A percentile compares a stretch with the other conserved stretches of the same genome.
These are phyloP conservation scores for Arabidopsis suecica DNA, from an alignment of 345 rosid genomes.

Conservation along the genomic window DNA sequence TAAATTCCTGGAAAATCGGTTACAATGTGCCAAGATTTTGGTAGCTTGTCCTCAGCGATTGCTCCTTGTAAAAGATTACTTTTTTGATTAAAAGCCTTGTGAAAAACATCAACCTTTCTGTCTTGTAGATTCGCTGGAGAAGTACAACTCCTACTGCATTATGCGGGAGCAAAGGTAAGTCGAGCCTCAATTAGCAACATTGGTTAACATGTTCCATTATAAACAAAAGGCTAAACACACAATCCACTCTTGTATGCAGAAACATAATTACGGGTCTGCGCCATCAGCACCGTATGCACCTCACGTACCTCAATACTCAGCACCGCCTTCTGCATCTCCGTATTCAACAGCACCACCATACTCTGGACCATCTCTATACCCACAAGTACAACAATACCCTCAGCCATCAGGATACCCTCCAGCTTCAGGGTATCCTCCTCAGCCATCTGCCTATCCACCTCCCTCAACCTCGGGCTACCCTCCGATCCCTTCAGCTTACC, in stretches of 20 bases:
- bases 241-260: slow-evolving; percentile 52
- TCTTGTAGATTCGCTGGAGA: slow-evolving; percentile 81
- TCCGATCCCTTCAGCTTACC: slow-evolving; percentile 50
- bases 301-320: slow-evolving; percentile 44
- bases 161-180: slow-evolving; percentile 65
- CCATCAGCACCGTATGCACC: slow-evolving; percentile 53
- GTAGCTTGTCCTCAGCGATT: neutral
- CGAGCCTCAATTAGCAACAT: neutral
- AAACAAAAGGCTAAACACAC: neutral
- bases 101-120: slow-evolving; percentile 26
- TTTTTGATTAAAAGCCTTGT: neutral
- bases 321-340: slow-evolving; percentile 47
- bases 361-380: slow-evolving; percentile 45
- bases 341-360: slow-evolving; percentile 45
- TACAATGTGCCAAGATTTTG: slow-evolving; percentile 5
- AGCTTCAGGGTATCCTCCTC: slow-evolving; percentile 52
- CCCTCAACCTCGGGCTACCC: slow-evolving; percentile 47
- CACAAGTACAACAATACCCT: slow-evolving; percentile 42
- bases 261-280: slow-evolving; percentile 39
- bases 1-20: neutral
- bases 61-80: neutral
- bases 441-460: slow-evolving; percentile 51
- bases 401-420: slow-evolving; percentile 51
- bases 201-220: neutral
- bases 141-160: slow-evolving; percentile 73